Conservation (phyloP, 495 filamentous ascomycete species). For the Aspergillus cristatus region DNA sequence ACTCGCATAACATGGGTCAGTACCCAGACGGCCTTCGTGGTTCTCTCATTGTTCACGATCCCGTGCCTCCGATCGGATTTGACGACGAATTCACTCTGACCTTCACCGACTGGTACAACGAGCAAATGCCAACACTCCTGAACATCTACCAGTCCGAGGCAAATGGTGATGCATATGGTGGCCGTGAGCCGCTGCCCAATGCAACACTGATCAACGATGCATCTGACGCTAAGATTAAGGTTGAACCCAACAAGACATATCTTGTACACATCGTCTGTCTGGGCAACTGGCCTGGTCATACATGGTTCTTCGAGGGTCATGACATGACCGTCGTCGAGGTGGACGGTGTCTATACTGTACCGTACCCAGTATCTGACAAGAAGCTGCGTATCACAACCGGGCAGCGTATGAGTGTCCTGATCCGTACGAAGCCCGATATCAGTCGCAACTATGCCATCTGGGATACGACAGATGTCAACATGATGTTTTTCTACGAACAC, state of each 20-base stretch:
- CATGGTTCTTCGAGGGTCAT: slow-evolving; percentile 44
- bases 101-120: slow-evolving; percentile 58
- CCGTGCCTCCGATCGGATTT: slow-evolving; percentile 52
- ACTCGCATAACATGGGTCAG: slow-evolving; percentile 62
- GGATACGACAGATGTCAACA: slow-evolving; percentile 46
- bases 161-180: slow-evolving; percentile 31
- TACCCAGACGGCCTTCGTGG: slow-evolving; percentile 76
- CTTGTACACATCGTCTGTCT: slow-evolving; percentile 62
- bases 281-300: slow-evolving; percentile 50
- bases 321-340: slow-evolving; percentile 60
- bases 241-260: slow-evolving; percentile 47
- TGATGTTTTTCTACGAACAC: slow-evolving; percentile 40
- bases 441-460: slow-evolving; percentile 47
- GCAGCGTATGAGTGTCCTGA: slow-evolving; percentile 61
- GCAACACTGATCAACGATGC: slow-evolving; percentile 62
- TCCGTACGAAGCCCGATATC: slow-evolving; percentile 43
- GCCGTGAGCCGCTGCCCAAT: slow-evolving; percentile 57
- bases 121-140: slow-evolving; percentile 51
- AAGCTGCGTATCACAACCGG: slow-evolving; percentile 57
- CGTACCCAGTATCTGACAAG: slow-evolving; percentile 37
- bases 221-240: slow-evolving; percentile 30
- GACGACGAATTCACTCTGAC: slow-evolving; percentile 58
- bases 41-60: slow-evolving; percentile 64
- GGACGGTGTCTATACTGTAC: slow-evolving; percentile 60
- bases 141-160: slow-evolving; percentile 42